These are phyloP conservation scores for Sugiyamaella lignohabitans DNA, from an alignment of 805 yeast genomes.

Conservation along the genomic window DNA sequence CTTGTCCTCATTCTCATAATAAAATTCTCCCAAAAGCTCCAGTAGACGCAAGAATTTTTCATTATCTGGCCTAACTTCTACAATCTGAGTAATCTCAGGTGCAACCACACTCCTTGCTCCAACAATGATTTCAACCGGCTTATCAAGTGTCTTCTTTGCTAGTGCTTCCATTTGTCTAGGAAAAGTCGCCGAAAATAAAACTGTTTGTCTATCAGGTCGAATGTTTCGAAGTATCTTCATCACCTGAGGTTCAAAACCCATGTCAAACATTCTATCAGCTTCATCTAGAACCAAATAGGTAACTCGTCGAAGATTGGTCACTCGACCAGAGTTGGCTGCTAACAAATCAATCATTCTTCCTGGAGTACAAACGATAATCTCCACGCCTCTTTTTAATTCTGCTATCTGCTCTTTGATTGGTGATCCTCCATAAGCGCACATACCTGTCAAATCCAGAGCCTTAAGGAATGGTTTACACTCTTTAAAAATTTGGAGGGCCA, in stretches of 20 bases:
- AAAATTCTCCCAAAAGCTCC: constrained; percentile 46
- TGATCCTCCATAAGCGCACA: constrained; percentile 90
- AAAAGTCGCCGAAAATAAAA: constrained; percentile 89
- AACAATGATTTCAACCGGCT: constrained; percentile 70
- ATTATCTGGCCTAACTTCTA: constrained; percentile 50
- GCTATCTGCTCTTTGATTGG: constrained; percentile 77
- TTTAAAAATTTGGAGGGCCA: constrained; percentile 74
- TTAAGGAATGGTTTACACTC: constrained; percentile 57
- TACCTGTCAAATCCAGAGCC: constrained; percentile 44
- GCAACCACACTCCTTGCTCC: constrained; percentile 80
- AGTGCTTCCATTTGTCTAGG: constrained; percentile 71
- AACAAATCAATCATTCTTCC: constrained; percentile 88
- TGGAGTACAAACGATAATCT: constrained; percentile 87
- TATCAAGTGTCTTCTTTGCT: constrained; percentile 55
- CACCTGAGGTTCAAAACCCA: constrained; percentile 97
- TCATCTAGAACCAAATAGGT: constrained; percentile 89
- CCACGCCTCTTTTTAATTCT: constrained; percentile 67
- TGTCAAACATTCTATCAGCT: constrained; percentile 93
- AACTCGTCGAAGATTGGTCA: constrained; percentile 58
- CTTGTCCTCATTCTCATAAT: constrained; percentile 22
- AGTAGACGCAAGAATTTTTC: constrained; percentile 53
- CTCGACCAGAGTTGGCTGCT: constrained; percentile 74
- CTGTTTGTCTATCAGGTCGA: constrained; percentile 83
- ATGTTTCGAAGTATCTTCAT: constrained; percentile 67
- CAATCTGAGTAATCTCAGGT: constrained; percentile 66